Evolutionary conservation across 768 basidiomycete genomes (phyloP).

Genomic region (Crucibulum laeve): DNA sequence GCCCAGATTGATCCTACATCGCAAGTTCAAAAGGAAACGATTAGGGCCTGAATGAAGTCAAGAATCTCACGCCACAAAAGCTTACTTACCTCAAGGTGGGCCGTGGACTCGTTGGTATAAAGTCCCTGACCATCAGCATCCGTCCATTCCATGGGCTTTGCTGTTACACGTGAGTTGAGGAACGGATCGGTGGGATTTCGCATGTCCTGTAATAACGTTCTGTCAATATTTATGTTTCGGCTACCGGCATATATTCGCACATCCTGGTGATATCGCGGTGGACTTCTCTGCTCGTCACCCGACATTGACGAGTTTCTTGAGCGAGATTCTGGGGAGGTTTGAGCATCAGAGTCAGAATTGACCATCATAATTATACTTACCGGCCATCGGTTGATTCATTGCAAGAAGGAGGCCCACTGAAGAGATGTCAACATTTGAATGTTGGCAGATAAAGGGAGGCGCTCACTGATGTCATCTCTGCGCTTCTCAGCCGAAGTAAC

Average conservation of each 20-base stretch:
- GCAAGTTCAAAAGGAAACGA: constrained; percentile 8
- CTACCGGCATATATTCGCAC: constrained; percentile 16
- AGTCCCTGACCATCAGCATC: constrained; percentile 36
- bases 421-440: constrained; percentile 9
- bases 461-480: constrained; percentile 59
- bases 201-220: constrained; percentile 23
- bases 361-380: background rate
- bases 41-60: constrained; percentile 1
- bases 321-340: constrained; percentile 29
- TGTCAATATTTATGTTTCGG: constrained; percentile 4
- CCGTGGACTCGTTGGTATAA: constrained; percentile 35
- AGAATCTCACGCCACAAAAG: background rate
- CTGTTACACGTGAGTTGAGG: constrained; percentile 32
- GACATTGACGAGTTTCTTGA: constrained; percentile 53
- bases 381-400: constrained; percentile 35
- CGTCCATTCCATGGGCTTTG: constrained; percentile 45
- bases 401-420: constrained; percentile 44
- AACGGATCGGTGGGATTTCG: constrained; percentile 36
- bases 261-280: constrained; percentile 40
- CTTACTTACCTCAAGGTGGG: constrained; percentile 40
- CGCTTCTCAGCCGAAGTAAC: constrained; percentile 63
- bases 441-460: constrained; percentile 7
- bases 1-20: constrained; percentile 31
- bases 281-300: constrained; percentile 41
- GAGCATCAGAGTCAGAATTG: background rate